Conservation (phyloP, 108 stramenopile genomes). For the Craspedostauros australis region DNA sequence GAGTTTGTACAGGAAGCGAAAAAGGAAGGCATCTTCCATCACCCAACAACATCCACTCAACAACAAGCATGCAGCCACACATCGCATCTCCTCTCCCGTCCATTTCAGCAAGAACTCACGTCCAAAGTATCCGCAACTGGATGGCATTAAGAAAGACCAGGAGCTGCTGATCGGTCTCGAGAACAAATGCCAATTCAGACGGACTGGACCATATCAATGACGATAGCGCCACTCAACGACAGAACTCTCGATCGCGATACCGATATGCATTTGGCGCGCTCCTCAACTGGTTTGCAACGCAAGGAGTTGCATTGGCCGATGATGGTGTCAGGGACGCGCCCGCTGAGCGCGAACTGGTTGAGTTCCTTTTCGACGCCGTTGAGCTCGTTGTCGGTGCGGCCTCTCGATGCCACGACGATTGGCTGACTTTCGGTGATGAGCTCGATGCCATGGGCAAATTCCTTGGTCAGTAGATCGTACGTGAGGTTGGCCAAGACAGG, state of each 20-base stretch:
- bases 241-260: conserved; percentile 33
- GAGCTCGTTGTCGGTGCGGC: conserved; percentile 47
- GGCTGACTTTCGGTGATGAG: conserved; percentile 49
- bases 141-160: conserved; percentile 45
- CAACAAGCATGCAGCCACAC: no score
- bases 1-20: no score
- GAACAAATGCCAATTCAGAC: conserved; percentile 14
- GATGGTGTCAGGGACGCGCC: neutral
- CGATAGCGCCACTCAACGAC: conserved; percentile 15
- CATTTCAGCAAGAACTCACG: no score
- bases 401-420: conserved; percentile 14
- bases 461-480: conserved; percentile 24
- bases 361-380: conserved; percentile 38
- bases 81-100: no score
- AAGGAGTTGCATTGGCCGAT: conserved; percentile 30
- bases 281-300: conserved; percentile 25
- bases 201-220: conserved; percentile 8
- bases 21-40: no score
- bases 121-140: conserved; percentile 43
- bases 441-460: conserved; percentile 13
- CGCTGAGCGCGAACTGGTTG: conserved; percentile 12
- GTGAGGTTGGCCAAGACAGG: conserved; percentile 30
- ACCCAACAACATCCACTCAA: no score
- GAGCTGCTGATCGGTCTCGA: conserved; percentile 29
- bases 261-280: conserved; percentile 43